Evolutionary conservation across 306 rosid genomes (phyloP).

Genomic region (Trifolium fragiferum): DNA sequence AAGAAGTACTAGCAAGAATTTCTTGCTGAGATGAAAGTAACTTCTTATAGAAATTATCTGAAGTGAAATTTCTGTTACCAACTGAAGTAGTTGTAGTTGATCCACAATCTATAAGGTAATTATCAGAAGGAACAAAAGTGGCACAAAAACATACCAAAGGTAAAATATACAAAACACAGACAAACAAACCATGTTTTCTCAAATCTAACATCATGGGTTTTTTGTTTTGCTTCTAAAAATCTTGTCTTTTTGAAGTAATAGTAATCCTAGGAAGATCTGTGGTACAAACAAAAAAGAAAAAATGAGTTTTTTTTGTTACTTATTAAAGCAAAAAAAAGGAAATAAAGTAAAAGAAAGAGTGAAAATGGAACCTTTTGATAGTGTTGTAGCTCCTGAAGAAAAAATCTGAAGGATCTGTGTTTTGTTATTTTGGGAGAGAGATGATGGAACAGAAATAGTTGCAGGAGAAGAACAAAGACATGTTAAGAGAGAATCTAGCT

Average conservation of each 20-base stretch:
- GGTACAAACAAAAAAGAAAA: constrained; percentile 22
- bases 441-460: background rate
- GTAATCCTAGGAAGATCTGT: constrained; percentile 38
- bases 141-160: constrained; percentile 49
- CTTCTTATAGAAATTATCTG: constrained; percentile 60
- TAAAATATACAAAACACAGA: constrained; percentile 48
- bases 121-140: constrained; percentile 62
- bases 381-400: background rate
- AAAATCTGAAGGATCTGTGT: background rate
- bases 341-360: constrained; percentile 23
- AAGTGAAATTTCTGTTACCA: constrained; percentile 59
- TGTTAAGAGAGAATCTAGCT: constrained; percentile 46
- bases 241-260: constrained; percentile 30
- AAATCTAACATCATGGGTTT: constrained; percentile 46
- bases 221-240: background rate
- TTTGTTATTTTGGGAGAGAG: constrained; percentile 31
- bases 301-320: background rate
- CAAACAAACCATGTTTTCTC: constrained; percentile 48
- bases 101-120: constrained; percentile 88
- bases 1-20: constrained; percentile 54
- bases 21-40: constrained; percentile 64
- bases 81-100: constrained; percentile 53
- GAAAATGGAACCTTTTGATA: constrained; percentile 47
- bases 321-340: constrained; percentile 19
- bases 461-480: constrained; percentile 35